phyloP scores from a whole-genome alignment of 345 rosid species.

The Moricandia moricandioides region DNA sequence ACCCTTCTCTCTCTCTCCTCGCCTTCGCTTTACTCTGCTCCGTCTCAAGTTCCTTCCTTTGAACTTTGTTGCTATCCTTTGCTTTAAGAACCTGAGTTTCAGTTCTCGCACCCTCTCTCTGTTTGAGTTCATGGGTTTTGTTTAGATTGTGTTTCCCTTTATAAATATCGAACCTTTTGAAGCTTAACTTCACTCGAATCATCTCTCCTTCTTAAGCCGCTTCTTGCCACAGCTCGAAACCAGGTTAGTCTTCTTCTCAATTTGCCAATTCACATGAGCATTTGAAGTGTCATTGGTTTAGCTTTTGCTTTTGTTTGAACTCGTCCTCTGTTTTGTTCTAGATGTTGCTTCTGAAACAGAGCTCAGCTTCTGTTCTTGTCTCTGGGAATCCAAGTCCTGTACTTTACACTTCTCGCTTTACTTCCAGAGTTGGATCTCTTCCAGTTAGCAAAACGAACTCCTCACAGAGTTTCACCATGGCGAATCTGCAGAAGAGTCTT shows the following conservation, averaged over 20 bases:
- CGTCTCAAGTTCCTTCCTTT: background rate
- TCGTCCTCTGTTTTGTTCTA: background rate
- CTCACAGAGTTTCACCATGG: conserved; percentile 29
- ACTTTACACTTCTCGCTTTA: conserved; percentile 17
- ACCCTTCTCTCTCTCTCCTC: conserved; percentile 6
- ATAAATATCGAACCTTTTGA: conserved; percentile 27
- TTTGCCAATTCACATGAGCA: background rate
- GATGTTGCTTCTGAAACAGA: conserved; percentile 39
- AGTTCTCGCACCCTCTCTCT: background rate
- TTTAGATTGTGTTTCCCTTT: background rate
- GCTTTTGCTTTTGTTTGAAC: background rate
- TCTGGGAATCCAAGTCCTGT: conserved; percentile 19
- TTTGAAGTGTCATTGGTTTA: background rate
- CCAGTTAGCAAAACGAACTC: background rate
- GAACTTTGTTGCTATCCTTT: background rate
- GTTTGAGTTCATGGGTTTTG: conserved; percentile 1
- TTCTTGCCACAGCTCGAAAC: conserved; percentile 10
- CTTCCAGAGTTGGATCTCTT: conserved; percentile 9
- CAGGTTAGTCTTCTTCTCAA: conserved; percentile 6
- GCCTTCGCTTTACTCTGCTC: conserved; percentile 12
- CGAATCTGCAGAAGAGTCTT: background rate
- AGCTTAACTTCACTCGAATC: conserved; percentile 2
- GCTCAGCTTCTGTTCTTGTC: conserved; percentile 26
- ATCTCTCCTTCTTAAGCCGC: background rate
- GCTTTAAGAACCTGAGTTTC: background rate